Conservation (phyloP, 305 asterid genomes). For the Fraxinus ornus region DNA sequence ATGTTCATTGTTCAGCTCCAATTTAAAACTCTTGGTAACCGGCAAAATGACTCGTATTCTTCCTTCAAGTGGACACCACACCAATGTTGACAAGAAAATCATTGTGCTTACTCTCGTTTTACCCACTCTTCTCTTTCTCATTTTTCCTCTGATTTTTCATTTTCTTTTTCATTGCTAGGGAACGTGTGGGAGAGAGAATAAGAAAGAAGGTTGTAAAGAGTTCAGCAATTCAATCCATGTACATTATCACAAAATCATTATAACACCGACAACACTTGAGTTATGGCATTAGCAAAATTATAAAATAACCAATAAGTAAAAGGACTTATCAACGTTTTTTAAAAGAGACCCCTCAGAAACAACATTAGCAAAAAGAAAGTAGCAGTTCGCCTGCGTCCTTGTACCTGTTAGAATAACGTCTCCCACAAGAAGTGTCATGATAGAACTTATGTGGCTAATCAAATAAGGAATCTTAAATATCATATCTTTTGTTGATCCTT, state of each 20-base stretch:
- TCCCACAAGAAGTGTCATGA: conserved; percentile 89
- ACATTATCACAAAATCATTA: not conserved
- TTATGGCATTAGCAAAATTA: conserved; percentile 4
- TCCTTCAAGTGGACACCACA: not conserved
- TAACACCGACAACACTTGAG: not conserved
- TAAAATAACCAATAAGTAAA: conserved; percentile 1
- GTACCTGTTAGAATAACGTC: conserved; percentile 85
- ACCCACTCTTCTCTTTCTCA: not conserved
- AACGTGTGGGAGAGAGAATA: not conserved
- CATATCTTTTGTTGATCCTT: conserved; percentile 89
- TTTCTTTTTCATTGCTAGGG: not conserved
- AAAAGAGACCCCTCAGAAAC: not conserved
- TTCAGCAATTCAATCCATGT: not conserved
- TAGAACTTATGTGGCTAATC: conserved; percentile 92
- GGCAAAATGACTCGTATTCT: not conserved
- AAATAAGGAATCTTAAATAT: conserved; percentile 86
- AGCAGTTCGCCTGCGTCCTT: conserved; percentile 2
- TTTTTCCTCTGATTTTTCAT: not conserved
- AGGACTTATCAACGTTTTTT: not conserved
- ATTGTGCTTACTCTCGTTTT: not conserved
- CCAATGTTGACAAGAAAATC: not conserved
- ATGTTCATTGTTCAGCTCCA: not conserved
- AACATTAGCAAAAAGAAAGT: not conserved
- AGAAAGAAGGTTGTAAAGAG: not conserved
- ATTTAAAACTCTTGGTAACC: not conserved